phyloP scores from a whole-genome alignment of 108 stramenopile genomes.

The Conticribra weissflogii region DNA sequence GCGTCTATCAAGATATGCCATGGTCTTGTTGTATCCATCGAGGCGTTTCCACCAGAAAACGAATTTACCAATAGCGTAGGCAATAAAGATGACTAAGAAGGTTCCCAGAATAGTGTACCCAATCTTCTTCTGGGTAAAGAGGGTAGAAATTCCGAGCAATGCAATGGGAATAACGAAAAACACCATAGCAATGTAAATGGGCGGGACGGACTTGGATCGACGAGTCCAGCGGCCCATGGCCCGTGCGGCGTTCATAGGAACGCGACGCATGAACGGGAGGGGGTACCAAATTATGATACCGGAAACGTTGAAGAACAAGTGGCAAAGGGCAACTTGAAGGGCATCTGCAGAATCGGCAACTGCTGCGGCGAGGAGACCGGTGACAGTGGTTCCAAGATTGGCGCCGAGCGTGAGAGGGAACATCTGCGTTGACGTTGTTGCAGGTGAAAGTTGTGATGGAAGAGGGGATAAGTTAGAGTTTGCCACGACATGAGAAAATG shows the following conservation, averaged over 20 bases:
- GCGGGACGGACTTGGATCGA: slow-evolving; percentile 61
- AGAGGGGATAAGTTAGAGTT: too few species aligned
- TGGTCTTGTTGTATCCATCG: slow-evolving; percentile 44
- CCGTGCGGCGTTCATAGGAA: slow-evolving; percentile 71
- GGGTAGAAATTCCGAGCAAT: slow-evolving; percentile 60
- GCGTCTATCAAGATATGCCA: slow-evolving; percentile 47
- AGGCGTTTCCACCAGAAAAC: slow-evolving; percentile 54
- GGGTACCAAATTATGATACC: slow-evolving; percentile 87
- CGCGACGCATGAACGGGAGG: slow-evolving; percentile 73
- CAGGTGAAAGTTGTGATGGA: too few species aligned
- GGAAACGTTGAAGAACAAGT: slow-evolving; percentile 85
- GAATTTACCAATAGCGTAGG: slow-evolving; percentile 28
- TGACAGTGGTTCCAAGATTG: slow-evolving; percentile 88
- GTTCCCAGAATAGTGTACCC: slow-evolving; percentile 69
- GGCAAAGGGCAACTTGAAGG: slow-evolving; percentile 77
- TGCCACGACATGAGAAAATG: too few species aligned
- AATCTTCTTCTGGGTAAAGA: slow-evolving; percentile 69
- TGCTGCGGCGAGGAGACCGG: slow-evolving; percentile 72
- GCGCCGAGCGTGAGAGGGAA: slow-evolving; percentile 86
- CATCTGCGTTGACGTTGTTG: too few species aligned
- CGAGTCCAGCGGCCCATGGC: slow-evolving; percentile 66
- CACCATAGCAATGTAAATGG: slow-evolving; percentile 69
- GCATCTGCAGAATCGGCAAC: slow-evolving; percentile 62
- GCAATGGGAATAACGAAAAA: slow-evolving; percentile 70
- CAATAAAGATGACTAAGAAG: slow-evolving; percentile 54